Evolutionary conservation across 495 filamentous ascomycete genomes (phyloP).

Genomic region (Friedmanniomyces simplex): DNA sequence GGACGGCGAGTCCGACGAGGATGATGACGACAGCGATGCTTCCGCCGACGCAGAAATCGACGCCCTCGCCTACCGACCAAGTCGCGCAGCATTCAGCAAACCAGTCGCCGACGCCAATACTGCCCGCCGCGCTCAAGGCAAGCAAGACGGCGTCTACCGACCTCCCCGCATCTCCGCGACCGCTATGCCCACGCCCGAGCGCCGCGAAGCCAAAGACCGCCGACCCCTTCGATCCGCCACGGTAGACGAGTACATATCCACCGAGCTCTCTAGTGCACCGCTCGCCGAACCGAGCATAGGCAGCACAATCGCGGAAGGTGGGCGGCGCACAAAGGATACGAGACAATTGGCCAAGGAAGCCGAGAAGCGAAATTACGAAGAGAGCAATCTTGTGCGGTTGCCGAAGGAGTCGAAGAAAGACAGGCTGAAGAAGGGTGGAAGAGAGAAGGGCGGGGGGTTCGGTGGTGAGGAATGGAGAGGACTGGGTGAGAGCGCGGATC

Average conservation of each 20-base stretch:
- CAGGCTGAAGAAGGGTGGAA: slow-evolving; percentile 50
- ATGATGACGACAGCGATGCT: slow-evolving; percentile 47
- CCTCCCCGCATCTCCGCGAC: slow-evolving; percentile 61
- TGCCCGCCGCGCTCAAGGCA: slow-evolving; percentile 62
- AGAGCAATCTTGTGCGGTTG: slow-evolving; percentile 63
- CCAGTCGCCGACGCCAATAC: slow-evolving; percentile 42
- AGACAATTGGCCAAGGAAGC: slow-evolving; percentile 9
- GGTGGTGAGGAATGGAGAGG: slow-evolving; percentile 61
- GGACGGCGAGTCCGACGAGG: slow-evolving; percentile 53
- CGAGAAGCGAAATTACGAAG: slow-evolving; percentile 57
- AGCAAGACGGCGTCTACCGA: slow-evolving; percentile 47
- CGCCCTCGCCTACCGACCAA: slow-evolving; percentile 10
- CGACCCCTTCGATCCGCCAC: slow-evolving; percentile 60
- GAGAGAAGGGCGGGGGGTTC: slow-evolving; percentile 29
- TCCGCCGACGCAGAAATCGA: slow-evolving; percentile 46
- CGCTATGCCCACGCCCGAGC: slow-evolving; percentile 59
- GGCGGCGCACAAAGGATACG: slow-evolving; percentile 12
- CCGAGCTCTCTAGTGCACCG: slow-evolving; percentile 64
- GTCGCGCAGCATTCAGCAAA: slow-evolving; percentile 28
- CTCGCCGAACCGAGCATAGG: slow-evolving; percentile 61
- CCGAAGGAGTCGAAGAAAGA: slow-evolving; percentile 80
- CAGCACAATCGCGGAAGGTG: slow-evolving; percentile 32
- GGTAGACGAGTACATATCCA: slow-evolving; percentile 70
- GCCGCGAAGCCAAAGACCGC: slow-evolving; percentile 38
- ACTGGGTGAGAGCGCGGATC: slow-evolving; percentile 61